Base-by-base conservation (phyloP, 768 basidiomycete species). In the Amanita exitialis region DNA sequence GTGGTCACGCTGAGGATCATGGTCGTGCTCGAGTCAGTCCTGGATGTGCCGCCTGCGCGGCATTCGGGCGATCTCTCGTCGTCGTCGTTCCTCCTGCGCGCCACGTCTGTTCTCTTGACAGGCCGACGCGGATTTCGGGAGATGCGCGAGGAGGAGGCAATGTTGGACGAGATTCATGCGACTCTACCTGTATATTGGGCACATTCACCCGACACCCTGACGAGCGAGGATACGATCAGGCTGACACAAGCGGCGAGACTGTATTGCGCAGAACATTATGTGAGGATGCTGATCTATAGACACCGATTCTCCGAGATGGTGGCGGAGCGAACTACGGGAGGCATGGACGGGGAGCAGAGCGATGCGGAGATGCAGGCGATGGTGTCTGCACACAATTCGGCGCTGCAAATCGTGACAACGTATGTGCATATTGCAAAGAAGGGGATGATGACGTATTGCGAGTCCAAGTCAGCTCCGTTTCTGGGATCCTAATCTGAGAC, bases 371-470 rank as follows among this genome's bases (percentile, higher is more conserved):
- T 75, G 48, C 85, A 88, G 52, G 89, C 89, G 4, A 83, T 93
- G 75, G 69, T 77, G 4, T 74, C 80, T 30, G 85, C 87, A 4
- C 86, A 90, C 59, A 71, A 77, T 39, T 84, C 84, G 51, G 91
- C 91, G 15, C 59, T 94, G 56, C 80, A 86, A 58, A 86, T 95
- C 54, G 80, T 94, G 52, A 76, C 83, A 34, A 80, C 89, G 30
- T 85, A 94, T 64, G 71, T 91, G 55, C 82, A 90, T 55, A 80
- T 93, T 51, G 91, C 90, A 20, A 82, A 84, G 68, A 86, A 86
- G 70, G 81, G 91, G 54, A 58, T 94, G 59, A 94, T 96, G 91
- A 94, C 92, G 4, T 96, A 93, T 59, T 95, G 90, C 92, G 58
- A 68, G 90, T 76, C 34, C 57, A 39, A 52, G 47, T 37, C 32